Evolutionary conservation across 306 rosid species (phyloP), one percentile per base, ranked within the genome.

Genomic region (Castanea crenata): DNA sequence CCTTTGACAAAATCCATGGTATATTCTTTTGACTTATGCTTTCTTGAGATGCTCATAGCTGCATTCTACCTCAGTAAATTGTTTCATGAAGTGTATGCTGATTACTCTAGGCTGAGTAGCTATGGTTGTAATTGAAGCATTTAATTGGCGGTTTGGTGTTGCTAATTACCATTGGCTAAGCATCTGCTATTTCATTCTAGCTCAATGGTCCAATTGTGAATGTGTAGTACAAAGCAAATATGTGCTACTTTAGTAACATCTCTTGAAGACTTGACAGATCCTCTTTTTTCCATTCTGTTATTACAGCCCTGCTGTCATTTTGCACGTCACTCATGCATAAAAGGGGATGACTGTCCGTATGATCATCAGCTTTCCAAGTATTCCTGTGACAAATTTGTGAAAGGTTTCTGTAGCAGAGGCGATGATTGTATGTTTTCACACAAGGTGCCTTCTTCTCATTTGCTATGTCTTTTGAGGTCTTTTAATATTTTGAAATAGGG

Each of bases 291-390:
- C 69, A 57, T 86, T 44, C 67, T 85, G 82, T 51, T 82, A 73
- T 82, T 88, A 77, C 95, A 94, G 99, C 89, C 99, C 19, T 94
- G 99, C 75, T 3, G 75, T 84, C 61, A 87, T 84, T 92, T 91
- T 78, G 90, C 97, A 31, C 89, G 87, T 10, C 86, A 84, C 62
- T 85, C 90, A 16, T 94, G 99, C 88, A 91, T 94, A 97, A 94
- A 89, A 83, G 97, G 99, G 68, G 94, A 87, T 80, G 93, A 92
- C 83, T 94, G 99, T 79, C 95, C 93, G 59, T 94, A 68, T 81
- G 97, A 94, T 85, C 99, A 92, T 79, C 79, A 91, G 54, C 93
- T 94, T 73, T 91, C 90, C 56, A 94, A 90, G 81, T 92, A 94
- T 86, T 91, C 97, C 74, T 94, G 99, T 85, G 75, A 55, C 74